Evolutionary conservation across 2,329 filamentous ascomycete species (phyloP), one percentile per base, ranked within the genome.

Genomic region (Gnomoniopsis smithogilvyi): DNA sequence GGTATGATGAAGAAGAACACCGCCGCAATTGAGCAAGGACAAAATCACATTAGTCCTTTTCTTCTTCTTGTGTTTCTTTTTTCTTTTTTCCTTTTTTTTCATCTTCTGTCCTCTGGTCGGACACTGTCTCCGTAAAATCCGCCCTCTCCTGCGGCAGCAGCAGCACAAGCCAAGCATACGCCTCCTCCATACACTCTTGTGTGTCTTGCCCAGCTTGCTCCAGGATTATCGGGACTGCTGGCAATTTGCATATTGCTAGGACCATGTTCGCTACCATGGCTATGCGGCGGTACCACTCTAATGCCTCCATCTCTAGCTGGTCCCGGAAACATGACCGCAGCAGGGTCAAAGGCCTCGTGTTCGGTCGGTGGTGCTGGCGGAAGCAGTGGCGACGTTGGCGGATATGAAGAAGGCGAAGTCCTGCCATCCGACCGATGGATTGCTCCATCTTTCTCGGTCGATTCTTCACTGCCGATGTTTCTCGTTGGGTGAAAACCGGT

Each of bases 111-210:
- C 34, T 55, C 45, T 2, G 53, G 53, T 19, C 53, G 53, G 46
- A 55, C 53, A 19, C 43, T 48, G 14, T 34, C 53, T 22, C 53
- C 53, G 30, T 55, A 55, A 17, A 26, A 82, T 26, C 76, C 71
- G n/a, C 72, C 69, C 34, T 71, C 72, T 7, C 76, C n/a, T n/a
- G n/a, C 78, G 11, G 79, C 41, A 43, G 41, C 76, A 10, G 78
- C 80, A 43, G 78, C 72, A 63, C 83, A 86, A 1, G 82, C 81
- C 43, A 84, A 73, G 62, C 83, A 86, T 2, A 80, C 76, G 6
- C 82, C 81, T 60, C 82, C 82, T 30, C 82, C 82, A 63, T 84
- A 85, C 26, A 85, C 82, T 26, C 81, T 77, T 17, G 82, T 86
- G 67, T 86, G 83, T 41, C 81, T 77, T 64, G 76, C 80, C 83